Conservation (phyloP, 768 basidiomycete species). For the Boletus rufocinnamomeus region DNA sequence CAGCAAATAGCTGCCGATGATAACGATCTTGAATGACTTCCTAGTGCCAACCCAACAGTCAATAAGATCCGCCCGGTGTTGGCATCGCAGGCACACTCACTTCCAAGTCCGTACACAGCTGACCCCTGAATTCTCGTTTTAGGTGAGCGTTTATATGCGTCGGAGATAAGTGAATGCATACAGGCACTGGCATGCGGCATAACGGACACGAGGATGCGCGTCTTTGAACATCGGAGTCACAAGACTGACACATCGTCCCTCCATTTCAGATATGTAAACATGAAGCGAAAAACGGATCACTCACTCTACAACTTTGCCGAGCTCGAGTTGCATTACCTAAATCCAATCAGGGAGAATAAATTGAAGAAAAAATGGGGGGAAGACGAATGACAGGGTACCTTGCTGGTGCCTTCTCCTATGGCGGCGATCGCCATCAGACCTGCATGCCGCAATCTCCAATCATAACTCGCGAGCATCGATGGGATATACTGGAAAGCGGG, state of each 20-base stretch:
- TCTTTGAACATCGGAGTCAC: constrained; percentile 80
- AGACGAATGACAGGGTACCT: constrained; percentile 38
- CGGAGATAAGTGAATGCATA: constrained; percentile 39
- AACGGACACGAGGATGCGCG: constrained; percentile 69
- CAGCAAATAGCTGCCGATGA: constrained; percentile 66
- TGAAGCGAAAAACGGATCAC: constrained; percentile 25
- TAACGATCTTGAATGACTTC: constrained; percentile 76
- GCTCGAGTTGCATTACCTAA: constrained; percentile 77
- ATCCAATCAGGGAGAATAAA: not conserved
- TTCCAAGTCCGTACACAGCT: constrained; percentile 87
- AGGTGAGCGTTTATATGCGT: not conserved
- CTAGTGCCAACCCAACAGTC: constrained; percentile 34
- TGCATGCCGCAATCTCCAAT: constrained; percentile 85
- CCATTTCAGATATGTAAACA: constrained; percentile 1
- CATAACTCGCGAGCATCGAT: constrained; percentile 75
- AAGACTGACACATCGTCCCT: constrained; percentile 44
- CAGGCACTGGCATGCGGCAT: constrained; percentile 85
- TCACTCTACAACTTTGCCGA: constrained; percentile 81
- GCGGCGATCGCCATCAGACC: constrained; percentile 86
- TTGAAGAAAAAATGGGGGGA: not conserved
- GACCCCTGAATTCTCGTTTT: constrained; percentile 53
- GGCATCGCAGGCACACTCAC: constrained; percentile 39
- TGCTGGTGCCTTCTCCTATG: constrained; percentile 81
- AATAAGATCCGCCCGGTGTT: not conserved
- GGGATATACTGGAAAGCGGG: constrained; percentile 83